phyloP scores from a whole-genome alignment of 2,329 filamentous ascomycete species.

The Colletotrichum kahawae region DNA sequence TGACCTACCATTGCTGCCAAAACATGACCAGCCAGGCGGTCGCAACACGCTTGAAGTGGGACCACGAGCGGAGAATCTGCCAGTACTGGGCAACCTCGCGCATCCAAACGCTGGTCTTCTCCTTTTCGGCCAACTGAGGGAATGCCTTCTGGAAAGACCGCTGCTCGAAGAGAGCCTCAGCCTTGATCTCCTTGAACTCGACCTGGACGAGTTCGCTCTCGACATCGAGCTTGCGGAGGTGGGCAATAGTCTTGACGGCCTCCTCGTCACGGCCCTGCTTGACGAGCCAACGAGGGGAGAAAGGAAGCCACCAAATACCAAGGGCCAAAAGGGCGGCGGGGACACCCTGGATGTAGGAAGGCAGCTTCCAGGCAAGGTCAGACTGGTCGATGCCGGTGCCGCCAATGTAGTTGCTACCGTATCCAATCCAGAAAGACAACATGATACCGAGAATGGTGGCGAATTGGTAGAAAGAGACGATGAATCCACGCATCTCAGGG shows the following conservation, averaged over 20 bases:
- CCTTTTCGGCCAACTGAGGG: constrained; percentile 45
- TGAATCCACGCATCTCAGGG: constrained; percentile 69
- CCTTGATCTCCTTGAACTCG: constrained; percentile 48
- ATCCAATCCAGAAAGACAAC: constrained; percentile 53
- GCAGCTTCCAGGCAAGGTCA: constrained; percentile 48
- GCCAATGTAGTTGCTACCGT: constrained; percentile 52
- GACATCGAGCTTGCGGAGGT: constrained; percentile 63
- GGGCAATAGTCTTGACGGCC: constrained; percentile 52
- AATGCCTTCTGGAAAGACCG: constrained; percentile 47
- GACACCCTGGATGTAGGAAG: constrained; percentile 49
- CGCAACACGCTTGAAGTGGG: constrained; percentile 53
- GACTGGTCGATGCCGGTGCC: constrained; percentile 47
- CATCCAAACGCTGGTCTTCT: constrained; percentile 43
- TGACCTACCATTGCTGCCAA: constrained; percentile 47
- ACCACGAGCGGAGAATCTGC: constrained; percentile 49
- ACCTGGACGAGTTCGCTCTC: constrained; percentile 65
- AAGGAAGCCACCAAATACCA: constrained; percentile 43
- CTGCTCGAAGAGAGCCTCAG: constrained; percentile 47
- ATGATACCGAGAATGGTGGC: constrained; percentile 64
- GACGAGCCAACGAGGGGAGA: constrained; percentile 43
- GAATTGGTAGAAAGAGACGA: constrained; percentile 70
- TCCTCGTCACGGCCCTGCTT: constrained; percentile 37
- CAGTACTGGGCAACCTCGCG: constrained; percentile 55
- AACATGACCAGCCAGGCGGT: constrained; percentile 52
- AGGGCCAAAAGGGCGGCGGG: constrained; percentile 38